Conservation (phyloP, 768 basidiomycete genomes). For the Rubroboletus pulcherrimus region DNA sequence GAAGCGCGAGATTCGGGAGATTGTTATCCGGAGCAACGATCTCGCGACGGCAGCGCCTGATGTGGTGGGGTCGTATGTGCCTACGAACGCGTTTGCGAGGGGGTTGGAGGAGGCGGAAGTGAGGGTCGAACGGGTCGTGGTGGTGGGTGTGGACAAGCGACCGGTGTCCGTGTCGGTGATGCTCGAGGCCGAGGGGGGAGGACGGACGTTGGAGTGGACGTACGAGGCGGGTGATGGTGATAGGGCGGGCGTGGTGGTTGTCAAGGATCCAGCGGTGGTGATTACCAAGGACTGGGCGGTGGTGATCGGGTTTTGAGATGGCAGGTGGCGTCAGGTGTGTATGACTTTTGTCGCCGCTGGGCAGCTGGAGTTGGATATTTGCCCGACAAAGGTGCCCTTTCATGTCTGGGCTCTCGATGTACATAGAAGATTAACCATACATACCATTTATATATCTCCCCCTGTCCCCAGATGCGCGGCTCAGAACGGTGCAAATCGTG, state of each 20-base stretch:
- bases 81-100: slow-evolving; percentile 65
- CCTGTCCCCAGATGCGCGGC: not conserved
- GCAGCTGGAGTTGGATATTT: not conserved
- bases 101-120: slow-evolving; percentile 52
- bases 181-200: slow-evolving; percentile 34
- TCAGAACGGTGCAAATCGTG: not conserved
- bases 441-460: not conserved
- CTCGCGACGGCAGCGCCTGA: slow-evolving; percentile 55
- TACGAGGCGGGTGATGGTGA: slow-evolving; percentile 58
- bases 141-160: slow-evolving; percentile 64
- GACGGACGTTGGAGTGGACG: slow-evolving; percentile 57
- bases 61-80: slow-evolving; percentile 46
- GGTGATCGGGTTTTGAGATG: slow-evolving; percentile 25
- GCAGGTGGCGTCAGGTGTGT: not conserved
- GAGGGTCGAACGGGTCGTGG: slow-evolving; percentile 75
- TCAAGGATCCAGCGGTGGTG: slow-evolving; percentile 69
- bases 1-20: slow-evolving; percentile 30
- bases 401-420: not conserved
- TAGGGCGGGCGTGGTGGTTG: slow-evolving; percentile 59
- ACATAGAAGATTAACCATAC: not conserved
- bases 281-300: slow-evolving; percentile 67
- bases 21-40: slow-evolving; percentile 51
- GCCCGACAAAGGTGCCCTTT: not conserved
- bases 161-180: slow-evolving; percentile 59
- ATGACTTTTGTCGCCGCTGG: not conserved